Evolutionary conservation across 2,329 filamentous ascomycete genomes (phyloP), one percentile per base, ranked within the genome.

Genomic region (Trichoderma citrinoviride): DNA sequence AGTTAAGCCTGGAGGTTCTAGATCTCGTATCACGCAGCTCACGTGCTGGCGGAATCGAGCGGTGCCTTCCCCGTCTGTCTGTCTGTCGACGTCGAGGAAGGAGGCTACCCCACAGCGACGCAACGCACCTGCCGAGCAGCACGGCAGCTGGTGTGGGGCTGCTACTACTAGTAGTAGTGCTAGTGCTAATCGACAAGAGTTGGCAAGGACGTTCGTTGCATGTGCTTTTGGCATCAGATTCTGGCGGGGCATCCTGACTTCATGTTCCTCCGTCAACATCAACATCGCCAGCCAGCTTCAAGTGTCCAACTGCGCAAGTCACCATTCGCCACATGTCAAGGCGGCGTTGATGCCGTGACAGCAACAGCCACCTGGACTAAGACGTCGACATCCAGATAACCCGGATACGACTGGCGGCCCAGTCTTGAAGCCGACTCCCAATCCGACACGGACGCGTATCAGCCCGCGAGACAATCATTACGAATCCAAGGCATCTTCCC

Each of bases 101-200:
- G 40, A 33, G 33, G 25, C 49, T 54, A 46, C 49, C 49, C 60
- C 47, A 53, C 60, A 50, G 49, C 37, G 21, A 25, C 47, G 60
- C 19, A 41, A 44, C 37, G 60, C 47, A 46, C 60, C 60, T 62
- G 60, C 60, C 60, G 49, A 47, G 49, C 49, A 27, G 49, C 47
- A 33, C 58, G 47, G 57, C 57, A 43, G 33, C 37, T 40, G 47
- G 46, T 29, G 60, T 27, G 60, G 60, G 49, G 60, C 40, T 23
- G 58, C 41, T 46, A n/a, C n/a, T n/a, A n/a, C n/a, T n/a, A n/a
- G n/a, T n/a, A n/a, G n/a, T n/a, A n/a, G n/a, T n/a, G n/a, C n/a
- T n/a, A n/a, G n/a, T n/a, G 33, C 19, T 40, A 46, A 53, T 53
- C 58, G 58, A 53, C 33, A 53, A 41, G 46, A 41, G 4, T 19